Percentiles rank a stretch among this genome's conserved stretches.
Evolutionary conservation across 148 eudicot species (phyloP).

Genomic region (Limonium bicolor): DNA sequence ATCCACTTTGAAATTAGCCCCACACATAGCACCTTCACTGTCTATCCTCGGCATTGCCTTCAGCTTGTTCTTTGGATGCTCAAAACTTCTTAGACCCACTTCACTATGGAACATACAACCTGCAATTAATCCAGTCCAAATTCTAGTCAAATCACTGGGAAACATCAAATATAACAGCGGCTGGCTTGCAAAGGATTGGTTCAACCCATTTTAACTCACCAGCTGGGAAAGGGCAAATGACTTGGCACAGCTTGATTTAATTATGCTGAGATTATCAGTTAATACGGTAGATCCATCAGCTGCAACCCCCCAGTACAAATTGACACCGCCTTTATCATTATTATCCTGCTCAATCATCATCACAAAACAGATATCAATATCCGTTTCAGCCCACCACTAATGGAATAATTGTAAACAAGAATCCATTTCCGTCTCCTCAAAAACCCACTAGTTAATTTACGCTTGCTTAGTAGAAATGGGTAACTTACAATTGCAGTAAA

Average conservation of each 20-base stretch:
- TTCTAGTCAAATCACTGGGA: no score
- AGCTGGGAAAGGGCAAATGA: constrained; percentile 87
- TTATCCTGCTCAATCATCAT: constrained; percentile 51
- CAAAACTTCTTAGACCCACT: constrained; percentile 54
- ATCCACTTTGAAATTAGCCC: constrained; percentile 74
- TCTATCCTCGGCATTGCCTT: constrained; percentile 89
- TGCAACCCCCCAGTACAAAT: constrained; percentile 71
- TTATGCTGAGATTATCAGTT: constrained; percentile 41
- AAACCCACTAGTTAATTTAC: no score
- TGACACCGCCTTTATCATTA: constrained; percentile 47
- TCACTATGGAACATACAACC: constrained; percentile 84
- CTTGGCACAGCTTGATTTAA: constrained; percentile 71
- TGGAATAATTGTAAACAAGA: no score
- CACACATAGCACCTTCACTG: constrained; percentile 84
- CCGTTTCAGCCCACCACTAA: no score
- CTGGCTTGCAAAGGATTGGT: no score
- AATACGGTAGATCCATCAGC: constrained; percentile 73
- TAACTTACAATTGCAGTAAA: constrained; percentile 55
- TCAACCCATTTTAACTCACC: constrained; percentile 19
- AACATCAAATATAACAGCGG: no score
- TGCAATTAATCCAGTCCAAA: no score
- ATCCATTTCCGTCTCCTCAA: no score
- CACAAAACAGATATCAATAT: constrained; percentile 1
- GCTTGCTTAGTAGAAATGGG: no score
- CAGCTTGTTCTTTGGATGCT: constrained; percentile 74